Evolutionary conservation across 129 eudicot genomes (phyloP).

Genomic region (Pittosporum tobira): DNA sequence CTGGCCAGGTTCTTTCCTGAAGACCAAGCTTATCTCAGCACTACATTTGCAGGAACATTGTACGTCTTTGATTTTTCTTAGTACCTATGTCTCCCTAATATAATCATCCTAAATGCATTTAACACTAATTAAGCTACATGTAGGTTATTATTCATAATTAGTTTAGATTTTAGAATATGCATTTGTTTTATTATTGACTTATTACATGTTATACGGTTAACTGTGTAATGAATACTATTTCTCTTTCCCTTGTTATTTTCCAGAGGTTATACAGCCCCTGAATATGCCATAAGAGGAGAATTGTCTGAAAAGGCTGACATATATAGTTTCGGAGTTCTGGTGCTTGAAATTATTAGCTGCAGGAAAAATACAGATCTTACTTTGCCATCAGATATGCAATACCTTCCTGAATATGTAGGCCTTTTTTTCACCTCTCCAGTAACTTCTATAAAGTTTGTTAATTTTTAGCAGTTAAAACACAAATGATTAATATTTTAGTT

Average conservation of each 20-base stretch:
- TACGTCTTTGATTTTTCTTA: slow-evolving; percentile 19
- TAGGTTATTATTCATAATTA: too few species aligned
- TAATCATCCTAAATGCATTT: not conserved
- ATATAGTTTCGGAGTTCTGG: slow-evolving; percentile 72
- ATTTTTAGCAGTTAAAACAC: too few species aligned
- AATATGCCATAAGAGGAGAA: slow-evolving; percentile 69
- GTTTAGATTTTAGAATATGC: too few species aligned
- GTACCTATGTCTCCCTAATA: too few species aligned
- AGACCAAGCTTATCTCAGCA: slow-evolving; percentile 69
- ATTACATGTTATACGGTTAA: not conserved
- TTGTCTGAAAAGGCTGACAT: slow-evolving; percentile 70
- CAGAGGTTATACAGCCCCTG: slow-evolving; percentile 88
- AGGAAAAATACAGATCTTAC: slow-evolving; percentile 60
- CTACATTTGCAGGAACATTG: slow-evolving; percentile 71
- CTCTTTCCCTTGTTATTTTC: slow-evolving; percentile 2
- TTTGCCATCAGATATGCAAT: slow-evolving; percentile 63
- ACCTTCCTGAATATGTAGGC: slow-evolving; percentile 72
- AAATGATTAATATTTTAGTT: too few species aligned
- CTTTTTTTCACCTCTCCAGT: slow-evolving; percentile 6
- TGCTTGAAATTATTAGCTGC: slow-evolving; percentile 57
- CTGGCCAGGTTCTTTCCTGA: slow-evolving; percentile 76
- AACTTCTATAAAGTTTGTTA: not conserved
- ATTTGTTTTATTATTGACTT: too few species aligned
- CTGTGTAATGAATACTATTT: slow-evolving; percentile 2
- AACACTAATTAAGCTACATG: not conserved